phyloP scores from a whole-genome alignment of 495 filamentous ascomycete genomes.

The Podospora appendiculata region DNA sequence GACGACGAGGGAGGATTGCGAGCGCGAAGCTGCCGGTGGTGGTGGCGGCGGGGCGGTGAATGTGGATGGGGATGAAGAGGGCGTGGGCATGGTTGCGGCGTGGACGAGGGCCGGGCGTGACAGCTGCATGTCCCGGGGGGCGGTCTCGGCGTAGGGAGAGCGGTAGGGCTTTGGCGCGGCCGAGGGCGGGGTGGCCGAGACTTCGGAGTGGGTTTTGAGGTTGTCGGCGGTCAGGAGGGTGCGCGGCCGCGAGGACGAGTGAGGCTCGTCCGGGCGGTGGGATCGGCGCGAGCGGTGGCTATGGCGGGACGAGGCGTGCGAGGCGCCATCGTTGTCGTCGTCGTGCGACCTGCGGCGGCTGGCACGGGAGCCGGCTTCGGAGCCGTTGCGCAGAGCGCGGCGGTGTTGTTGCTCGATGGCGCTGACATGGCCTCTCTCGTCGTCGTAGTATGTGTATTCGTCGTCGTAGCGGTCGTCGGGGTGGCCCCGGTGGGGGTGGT shows the following conservation, averaged over 20 bases:
- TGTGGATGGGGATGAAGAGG: background rate
- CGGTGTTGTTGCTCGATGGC: constrained; percentile 1
- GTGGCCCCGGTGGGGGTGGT: constrained; percentile 15
- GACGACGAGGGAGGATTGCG: constrained; percentile 26
- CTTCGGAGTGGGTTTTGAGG: constrained; percentile 36
- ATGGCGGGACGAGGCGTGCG: constrained; percentile 27
- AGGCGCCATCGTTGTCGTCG: constrained; percentile 24
- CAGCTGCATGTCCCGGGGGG: constrained; percentile 29
- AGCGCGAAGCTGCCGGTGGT: constrained; percentile 23
- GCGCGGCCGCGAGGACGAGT: constrained; percentile 17
- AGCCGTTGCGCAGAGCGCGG: constrained; percentile 8
- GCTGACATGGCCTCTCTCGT: constrained; percentile 9
- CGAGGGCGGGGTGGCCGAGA: constrained; percentile 34
- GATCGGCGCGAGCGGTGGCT: constrained; percentile 25
- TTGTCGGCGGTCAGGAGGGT: constrained; percentile 33
- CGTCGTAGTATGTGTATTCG: constrained; percentile 17
- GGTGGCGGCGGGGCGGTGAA: background rate
- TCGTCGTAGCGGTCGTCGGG: constrained; percentile 8
- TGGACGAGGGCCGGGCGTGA: constrained; percentile 28
- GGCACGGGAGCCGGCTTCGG: background rate
- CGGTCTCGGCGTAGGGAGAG: constrained; percentile 34
- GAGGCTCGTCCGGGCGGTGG: constrained; percentile 15
- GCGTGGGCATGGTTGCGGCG: constrained; percentile 19
- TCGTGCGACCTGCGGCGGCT: constrained; percentile 25
- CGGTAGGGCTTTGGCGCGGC: constrained; percentile 29